Base-by-base conservation (phyloP, 164 flowering plant species). In the Macadamia integrifolia region DNA sequence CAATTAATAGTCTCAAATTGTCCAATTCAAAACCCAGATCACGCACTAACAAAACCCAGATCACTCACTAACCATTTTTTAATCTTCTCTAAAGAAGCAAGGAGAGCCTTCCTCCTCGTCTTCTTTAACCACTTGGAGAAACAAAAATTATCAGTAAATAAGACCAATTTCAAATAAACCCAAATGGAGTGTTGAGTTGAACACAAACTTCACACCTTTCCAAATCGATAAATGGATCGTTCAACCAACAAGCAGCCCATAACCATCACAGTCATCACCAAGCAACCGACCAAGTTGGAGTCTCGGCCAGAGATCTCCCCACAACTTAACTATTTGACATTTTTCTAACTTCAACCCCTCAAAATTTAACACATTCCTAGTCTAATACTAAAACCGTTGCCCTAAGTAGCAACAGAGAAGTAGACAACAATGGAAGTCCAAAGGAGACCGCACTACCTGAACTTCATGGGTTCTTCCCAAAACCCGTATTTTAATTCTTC, bases 211-310 rank as follows among this genome's bases (percentile, higher is more conserved):
- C 66, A 67, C 69, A 91, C 98, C 93, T 76, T 90, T 72, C 96
- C 97, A 70, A 91, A 90, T 70, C 85, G 74, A 68, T 81, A 82
- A 30, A 91, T 88, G 61, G 89, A 84, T 62, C 92, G 72, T 61
- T 91, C 83, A 9, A 80, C 85, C 8, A 88, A 49, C 32, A 88
- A 77, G 75, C 92, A 86, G 35, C 85, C 84, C 46, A 85, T 82
- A 29, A 93, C 96, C 89, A 91, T 78, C 40, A 87, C 88, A 7
- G 97, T 84, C 14, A 88, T 80, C 6, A 90, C 86, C 0, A 75
- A 10, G 94, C 98, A 71, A 91, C 97, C 1, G 90, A 77, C 86
- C 94, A 93, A 5, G 97, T 88, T 9, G 97, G 97, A 1, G 96
- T 93, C 74, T 81, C 90, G 1, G 88, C 85, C 73, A 90, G 78